A percentile compares a stretch with the other conserved stretches of the same genome.
Evolutionary conservation across 73 alveolate genomes (phyloP).

Genomic region (Stentor coeruleus): DNA sequence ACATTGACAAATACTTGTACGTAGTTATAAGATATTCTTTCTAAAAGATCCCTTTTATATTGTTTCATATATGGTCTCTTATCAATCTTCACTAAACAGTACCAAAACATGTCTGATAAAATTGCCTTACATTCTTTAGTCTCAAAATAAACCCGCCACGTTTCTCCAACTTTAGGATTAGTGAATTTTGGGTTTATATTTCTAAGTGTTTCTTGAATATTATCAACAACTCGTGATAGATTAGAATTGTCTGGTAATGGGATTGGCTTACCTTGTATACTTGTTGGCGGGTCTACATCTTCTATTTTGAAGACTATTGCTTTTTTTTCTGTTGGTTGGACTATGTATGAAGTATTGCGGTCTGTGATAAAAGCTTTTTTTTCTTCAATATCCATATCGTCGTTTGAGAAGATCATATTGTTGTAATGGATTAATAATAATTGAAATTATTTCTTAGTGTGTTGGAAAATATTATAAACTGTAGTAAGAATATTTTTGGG

Average conservation of each 20-base stretch:
- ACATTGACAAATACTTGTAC: slow-evolving; percentile 44
- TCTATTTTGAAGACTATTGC: slow-evolving; percentile 5
- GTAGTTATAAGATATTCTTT: slow-evolving; percentile 44
- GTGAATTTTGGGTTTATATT: slow-evolving; percentile 9
- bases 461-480: too few relatives aligned
- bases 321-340: background rate
- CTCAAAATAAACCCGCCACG: slow-evolving; percentile 2
- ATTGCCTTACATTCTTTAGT: slow-evolving; percentile 1
- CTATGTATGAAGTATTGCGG: background rate
- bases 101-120: slow-evolving; percentile 18
- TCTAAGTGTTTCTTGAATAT: background rate
- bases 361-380: background rate
- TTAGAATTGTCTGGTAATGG: slow-evolving; percentile 23
- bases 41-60: slow-evolving; percentile 30
- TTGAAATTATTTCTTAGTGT: too few relatives aligned
- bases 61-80: slow-evolving; percentile 25
- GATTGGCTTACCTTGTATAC: background rate
- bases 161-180: background rate
- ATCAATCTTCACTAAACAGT: background rate
- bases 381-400: background rate
- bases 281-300: background rate
- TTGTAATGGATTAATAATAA: too few relatives aligned
- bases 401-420: background rate
- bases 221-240: slow-evolving; percentile 6
- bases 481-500: too few relatives aligned